Evolutionary conservation across 2,329 filamentous ascomycete genomes (phyloP).

Genomic region (Myriangium duriaei): DNA sequence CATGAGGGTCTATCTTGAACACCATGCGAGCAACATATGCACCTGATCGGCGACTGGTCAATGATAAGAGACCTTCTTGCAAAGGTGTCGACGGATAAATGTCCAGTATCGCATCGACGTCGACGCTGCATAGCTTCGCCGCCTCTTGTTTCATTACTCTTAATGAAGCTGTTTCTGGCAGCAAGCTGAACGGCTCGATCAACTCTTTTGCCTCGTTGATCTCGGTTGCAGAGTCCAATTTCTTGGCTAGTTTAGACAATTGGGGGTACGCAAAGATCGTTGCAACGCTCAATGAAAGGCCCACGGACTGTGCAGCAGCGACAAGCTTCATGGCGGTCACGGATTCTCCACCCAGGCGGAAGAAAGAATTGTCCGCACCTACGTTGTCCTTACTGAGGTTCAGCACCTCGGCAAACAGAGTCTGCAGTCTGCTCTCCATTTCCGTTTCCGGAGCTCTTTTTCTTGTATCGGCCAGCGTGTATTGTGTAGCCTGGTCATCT

Average conservation of each 20-base stretch:
- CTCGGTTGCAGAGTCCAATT: constrained; percentile 16
- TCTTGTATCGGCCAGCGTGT: neutral
- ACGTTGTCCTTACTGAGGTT: constrained; percentile 12
- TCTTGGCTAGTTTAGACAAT: constrained; percentile 20
- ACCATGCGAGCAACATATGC: neutral
- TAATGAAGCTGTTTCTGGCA: neutral
- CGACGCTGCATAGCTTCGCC: neutral
- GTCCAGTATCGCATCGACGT: neutral
- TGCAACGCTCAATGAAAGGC: constrained; percentile 28
- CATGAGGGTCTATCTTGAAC: neutral
- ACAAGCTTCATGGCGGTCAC: constrained; percentile 34
- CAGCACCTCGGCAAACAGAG: constrained; percentile 6
- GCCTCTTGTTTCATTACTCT: neutral
- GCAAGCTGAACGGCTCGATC: constrained; percentile 10
- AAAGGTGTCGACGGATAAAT: constrained; percentile 5
- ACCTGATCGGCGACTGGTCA: neutral
- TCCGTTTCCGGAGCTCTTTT: neutral
- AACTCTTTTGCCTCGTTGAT: constrained; percentile 18
- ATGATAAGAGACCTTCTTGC: constrained; percentile 1
- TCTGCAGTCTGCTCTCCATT: constrained; percentile 6
- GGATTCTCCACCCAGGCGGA: constrained; percentile 36
- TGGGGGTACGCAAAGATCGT: constrained; percentile 32
- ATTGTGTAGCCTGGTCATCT: constrained; percentile 22
- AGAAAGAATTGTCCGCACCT: constrained; percentile 31
- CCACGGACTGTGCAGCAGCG: constrained; percentile 24